Percentiles rank a stretch among this genome's conserved stretches.
phyloP scores from a whole-genome alignment of 1,284 basidiomycete species.

The Tylopilus orsonianus region DNA sequence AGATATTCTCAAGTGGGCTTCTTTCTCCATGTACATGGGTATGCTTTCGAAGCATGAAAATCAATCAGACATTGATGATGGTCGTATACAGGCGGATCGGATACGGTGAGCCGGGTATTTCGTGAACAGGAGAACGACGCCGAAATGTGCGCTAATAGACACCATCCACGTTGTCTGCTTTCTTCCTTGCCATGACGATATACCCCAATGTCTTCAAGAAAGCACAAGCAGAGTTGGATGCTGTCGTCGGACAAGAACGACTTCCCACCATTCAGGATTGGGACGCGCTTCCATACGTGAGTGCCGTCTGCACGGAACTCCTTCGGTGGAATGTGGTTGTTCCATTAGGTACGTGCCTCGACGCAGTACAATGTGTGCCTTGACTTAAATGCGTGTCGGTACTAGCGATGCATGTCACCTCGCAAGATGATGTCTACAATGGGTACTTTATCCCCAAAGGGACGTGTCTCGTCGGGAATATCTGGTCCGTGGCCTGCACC shows the following conservation, averaged over 20 bases:
- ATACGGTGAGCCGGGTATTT: constrained; percentile 13
- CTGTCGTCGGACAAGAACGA: constrained; percentile 12
- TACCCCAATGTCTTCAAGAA: constrained; percentile 12
- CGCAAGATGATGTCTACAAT: constrained; percentile 35
- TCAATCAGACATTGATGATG: too few species aligned
- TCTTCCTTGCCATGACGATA: constrained; percentile 22
- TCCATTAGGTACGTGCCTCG: constrained; percentile 12
- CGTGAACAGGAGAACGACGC: constrained; percentile 14
- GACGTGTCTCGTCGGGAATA: constrained; percentile 21
- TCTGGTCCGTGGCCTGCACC: constrained; percentile 14
- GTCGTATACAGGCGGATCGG: not conserved
- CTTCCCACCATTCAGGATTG: constrained; percentile 19
- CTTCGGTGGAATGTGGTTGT: constrained; percentile 18
- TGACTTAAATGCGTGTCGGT: too few species aligned
- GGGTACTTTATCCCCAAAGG: constrained; percentile 43
- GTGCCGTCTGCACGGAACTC: constrained; percentile 18
- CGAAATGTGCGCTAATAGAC: constrained; percentile 23
- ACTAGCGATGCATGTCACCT: constrained; percentile 36
- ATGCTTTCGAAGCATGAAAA: not conserved
- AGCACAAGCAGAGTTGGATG: constrained; percentile 21
- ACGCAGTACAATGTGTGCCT: too few species aligned
- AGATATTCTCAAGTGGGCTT: constrained; percentile 18
- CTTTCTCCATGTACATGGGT: constrained; percentile 20
- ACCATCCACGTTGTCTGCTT: constrained; percentile 35
- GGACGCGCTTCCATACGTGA: constrained; percentile 15